Percentiles rank a stretch among this genome's conserved stretches.
These are phyloP conservation scores for Rhodotorula sp. DNA, from an alignment of 1,284 basidiomycete genomes.

Conservation along the genomic window DNA sequence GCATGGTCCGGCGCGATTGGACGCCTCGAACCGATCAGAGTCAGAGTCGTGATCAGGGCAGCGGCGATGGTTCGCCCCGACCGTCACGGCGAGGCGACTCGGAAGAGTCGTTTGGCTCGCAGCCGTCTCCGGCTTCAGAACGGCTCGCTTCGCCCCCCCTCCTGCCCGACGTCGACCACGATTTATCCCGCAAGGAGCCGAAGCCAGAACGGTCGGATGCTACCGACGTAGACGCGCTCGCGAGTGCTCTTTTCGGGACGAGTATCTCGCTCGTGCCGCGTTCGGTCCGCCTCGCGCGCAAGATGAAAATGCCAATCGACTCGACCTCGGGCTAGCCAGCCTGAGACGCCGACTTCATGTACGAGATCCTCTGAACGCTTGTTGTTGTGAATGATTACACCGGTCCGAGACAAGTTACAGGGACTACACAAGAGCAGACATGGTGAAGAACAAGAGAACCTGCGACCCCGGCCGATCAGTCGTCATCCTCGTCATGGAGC, in stretches of 20 bases:
- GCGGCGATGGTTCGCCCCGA: not conserved
- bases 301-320: conserved; percentile 13
- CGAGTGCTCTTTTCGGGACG: conserved; percentile 1
- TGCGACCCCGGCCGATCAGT: no score
- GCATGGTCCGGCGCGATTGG: conserved; percentile 36
- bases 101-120: conserved; percentile 1
- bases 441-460: no score
- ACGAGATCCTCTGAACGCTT: no score
- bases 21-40: conserved; percentile 6
- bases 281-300: conserved; percentile 13
- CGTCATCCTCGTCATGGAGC: no score
- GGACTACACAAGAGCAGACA: no score
- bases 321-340: not conserved
- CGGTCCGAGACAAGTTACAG: no score
- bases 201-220: not conserved
- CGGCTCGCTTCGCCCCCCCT: no score
- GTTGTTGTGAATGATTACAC: no score
- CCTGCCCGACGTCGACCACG: not conserved
- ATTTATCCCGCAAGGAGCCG: not conserved
- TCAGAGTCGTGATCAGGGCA: no score
- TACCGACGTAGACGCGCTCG: conserved; percentile 24
- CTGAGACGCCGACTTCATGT: no score
- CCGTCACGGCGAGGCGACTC: not conserved
- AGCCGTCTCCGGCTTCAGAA: not conserved
- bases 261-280: conserved; percentile 32